phyloP scores from a whole-genome alignment of 345 rosid genomes.

The Eucalyptus caleyi region DNA sequence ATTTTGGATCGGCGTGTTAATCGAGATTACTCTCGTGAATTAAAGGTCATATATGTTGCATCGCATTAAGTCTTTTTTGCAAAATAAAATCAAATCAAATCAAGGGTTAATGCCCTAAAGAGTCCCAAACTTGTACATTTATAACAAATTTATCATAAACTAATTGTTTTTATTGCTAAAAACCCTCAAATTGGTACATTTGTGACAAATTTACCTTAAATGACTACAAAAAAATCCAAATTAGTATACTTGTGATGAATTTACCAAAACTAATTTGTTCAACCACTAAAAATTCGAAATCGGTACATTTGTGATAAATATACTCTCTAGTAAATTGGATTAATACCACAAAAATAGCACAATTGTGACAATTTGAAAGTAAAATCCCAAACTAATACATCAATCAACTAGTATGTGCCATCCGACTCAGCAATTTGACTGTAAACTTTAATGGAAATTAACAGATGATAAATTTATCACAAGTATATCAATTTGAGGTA shows the following conservation, averaged over 20 bases:
- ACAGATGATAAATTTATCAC: fast-evolving
- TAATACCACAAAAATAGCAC: too few relatives aligned
- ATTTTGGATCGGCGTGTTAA: background rate
- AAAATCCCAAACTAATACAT: fast-evolving
- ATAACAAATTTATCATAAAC: too few relatives aligned
- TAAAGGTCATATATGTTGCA: background rate
- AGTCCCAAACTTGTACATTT: fast-evolving
- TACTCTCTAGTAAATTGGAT: too few relatives aligned
- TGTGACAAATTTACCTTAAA: too few relatives aligned
- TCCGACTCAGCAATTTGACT: too few relatives aligned
- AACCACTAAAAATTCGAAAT: fast-evolving
- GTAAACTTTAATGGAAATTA: fast-evolving
- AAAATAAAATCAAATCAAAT: background rate
- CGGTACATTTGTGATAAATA: fast-evolving
- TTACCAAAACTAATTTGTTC: too few relatives aligned
- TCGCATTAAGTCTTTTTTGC: background rate
- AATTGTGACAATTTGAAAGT: too few relatives aligned
- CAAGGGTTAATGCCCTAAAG: fast-evolving
- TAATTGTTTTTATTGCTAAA: too few relatives aligned
- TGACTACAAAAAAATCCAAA: too few relatives aligned
- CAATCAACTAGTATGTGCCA: fast-evolving
- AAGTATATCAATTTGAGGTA: fast-evolving
- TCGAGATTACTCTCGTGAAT: background rate
- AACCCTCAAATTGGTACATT: fast-evolving
- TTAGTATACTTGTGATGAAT: fast-evolving